Evolutionary conservation across 108 stramenopile species (phyloP).

Genomic region (Pseudonitzschia delicatissima): DNA sequence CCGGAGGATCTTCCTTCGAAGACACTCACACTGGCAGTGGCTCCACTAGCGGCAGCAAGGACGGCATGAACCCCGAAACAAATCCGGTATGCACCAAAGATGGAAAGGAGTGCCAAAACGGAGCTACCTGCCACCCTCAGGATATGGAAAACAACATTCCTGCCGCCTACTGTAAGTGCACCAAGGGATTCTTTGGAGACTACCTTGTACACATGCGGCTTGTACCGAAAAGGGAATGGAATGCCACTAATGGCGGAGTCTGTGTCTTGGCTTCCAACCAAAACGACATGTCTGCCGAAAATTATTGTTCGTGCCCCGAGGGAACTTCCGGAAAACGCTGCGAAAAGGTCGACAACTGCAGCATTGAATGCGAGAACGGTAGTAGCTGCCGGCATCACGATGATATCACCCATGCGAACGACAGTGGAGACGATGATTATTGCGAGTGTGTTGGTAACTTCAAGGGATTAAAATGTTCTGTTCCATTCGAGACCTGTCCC

Average conservation of each 20-base stretch:
- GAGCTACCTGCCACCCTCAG: neutral
- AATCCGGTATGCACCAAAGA: neutral
- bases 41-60: too few relatives aligned
- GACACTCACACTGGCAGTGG: too few relatives aligned
- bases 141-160: neutral
- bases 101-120: neutral
- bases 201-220: too few relatives aligned
- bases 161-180: neutral
- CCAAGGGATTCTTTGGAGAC: neutral
- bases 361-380: neutral
- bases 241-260: neutral
- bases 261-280: neutral
- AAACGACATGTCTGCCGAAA: neutral
- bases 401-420: neutral
- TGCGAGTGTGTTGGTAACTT: slow-evolving; percentile 1
- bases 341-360: neutral
- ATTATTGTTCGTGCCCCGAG: neutral
- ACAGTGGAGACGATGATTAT: neutral
- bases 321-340: neutral
- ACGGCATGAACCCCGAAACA: too few relatives aligned
- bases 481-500: neutral
- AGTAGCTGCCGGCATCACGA: neutral
- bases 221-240: too few relatives aligned
- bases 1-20: too few relatives aligned
- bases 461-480: neutral